Percentiles rank a stretch among this genome's conserved stretches.
phyloP scores from a whole-genome alignment of 2,329 filamentous ascomycete genomes.

The Penicillium sp. region DNA sequence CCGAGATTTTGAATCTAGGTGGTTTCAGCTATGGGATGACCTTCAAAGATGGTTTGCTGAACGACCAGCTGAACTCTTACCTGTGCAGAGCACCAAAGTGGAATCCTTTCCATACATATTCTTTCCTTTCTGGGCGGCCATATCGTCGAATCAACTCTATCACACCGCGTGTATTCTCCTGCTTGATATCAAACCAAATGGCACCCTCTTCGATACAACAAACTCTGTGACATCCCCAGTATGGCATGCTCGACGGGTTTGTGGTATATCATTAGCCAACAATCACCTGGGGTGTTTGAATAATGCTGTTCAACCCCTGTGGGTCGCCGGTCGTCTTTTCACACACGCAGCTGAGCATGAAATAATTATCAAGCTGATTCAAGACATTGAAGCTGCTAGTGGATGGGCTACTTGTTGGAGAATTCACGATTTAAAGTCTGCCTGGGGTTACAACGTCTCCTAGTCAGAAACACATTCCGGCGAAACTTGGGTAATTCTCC shows the following conservation, averaged over 20 bases:
- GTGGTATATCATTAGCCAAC: constrained; percentile 55
- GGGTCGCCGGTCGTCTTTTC: constrained; percentile 53
- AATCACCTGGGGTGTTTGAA: constrained; percentile 54
- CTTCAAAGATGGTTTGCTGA: constrained; percentile 48
- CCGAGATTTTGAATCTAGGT: constrained; percentile 41
- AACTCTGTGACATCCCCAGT: constrained; percentile 36
- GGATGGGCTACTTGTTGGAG: constrained; percentile 55
- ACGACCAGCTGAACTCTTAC: constrained; percentile 46
- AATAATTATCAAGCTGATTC: constrained; percentile 36
- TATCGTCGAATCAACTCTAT: constrained; percentile 56
- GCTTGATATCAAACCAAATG: constrained; percentile 43
- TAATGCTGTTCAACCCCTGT: constrained; percentile 57
- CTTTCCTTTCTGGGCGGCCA: constrained; percentile 53
- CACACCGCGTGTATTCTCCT: constrained; percentile 55
- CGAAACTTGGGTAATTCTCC: not conserved
- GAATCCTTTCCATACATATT: constrained; percentile 51
- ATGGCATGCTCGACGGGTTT: constrained; percentile 56
- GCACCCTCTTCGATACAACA: constrained; percentile 19
- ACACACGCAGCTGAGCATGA: constrained; percentile 47
- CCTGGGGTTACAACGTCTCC: constrained; percentile 25
- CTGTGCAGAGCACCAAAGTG: constrained; percentile 42
- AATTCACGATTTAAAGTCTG: constrained; percentile 48
- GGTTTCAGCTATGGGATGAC: constrained; percentile 49
- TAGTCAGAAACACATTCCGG: not conserved
- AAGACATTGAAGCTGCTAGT: constrained; percentile 49